Evolutionary conservation across 129 eudicot genomes (phyloP).

Genomic region (Arctium lappa): DNA sequence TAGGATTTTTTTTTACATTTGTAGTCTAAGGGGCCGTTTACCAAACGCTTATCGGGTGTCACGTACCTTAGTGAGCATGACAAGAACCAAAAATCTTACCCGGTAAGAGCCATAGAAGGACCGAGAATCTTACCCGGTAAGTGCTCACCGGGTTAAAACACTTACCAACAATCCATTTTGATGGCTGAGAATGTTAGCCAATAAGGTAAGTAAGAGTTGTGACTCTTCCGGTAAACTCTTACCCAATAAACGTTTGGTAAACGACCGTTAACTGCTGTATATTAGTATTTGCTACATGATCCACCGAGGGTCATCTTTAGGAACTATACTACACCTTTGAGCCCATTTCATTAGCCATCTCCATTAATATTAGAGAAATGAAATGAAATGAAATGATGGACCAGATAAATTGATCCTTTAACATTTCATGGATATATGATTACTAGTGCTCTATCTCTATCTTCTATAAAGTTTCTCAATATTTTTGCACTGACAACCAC

Average conservation of each 20-base stretch:
- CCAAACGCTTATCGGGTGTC: too few relatives aligned
- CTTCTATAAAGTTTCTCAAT: conserved; percentile 6
- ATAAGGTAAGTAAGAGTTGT: too few relatives aligned
- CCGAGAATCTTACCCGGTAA: too few relatives aligned
- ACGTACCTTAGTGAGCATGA: too few relatives aligned
- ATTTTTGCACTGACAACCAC: conserved; percentile 30
- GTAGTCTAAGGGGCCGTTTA: too few relatives aligned
- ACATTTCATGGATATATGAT: conserved; percentile 19
- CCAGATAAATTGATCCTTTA: conserved; percentile 6
- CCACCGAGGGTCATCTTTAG: not conserved
- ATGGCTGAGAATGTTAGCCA: too few relatives aligned
- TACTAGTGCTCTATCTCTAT: conserved; percentile 11
- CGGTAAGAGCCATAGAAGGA: too few relatives aligned
- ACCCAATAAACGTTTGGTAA: too few relatives aligned
- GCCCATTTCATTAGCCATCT: not conserved
- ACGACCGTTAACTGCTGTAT: not conserved
- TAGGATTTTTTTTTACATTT: not conserved
- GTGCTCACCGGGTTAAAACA: too few relatives aligned
- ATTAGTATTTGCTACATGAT: not conserved
- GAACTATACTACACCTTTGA: not conserved
- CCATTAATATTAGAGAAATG: not conserved
- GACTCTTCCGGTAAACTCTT: too few relatives aligned
- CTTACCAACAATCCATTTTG: too few relatives aligned
- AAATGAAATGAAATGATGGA: not conserved
- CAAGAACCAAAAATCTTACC: too few relatives aligned